Evolutionary conservation across 176 grass and related monocot genomes (phyloP).

Genomic region (Urochloa ruziziensis): DNA sequence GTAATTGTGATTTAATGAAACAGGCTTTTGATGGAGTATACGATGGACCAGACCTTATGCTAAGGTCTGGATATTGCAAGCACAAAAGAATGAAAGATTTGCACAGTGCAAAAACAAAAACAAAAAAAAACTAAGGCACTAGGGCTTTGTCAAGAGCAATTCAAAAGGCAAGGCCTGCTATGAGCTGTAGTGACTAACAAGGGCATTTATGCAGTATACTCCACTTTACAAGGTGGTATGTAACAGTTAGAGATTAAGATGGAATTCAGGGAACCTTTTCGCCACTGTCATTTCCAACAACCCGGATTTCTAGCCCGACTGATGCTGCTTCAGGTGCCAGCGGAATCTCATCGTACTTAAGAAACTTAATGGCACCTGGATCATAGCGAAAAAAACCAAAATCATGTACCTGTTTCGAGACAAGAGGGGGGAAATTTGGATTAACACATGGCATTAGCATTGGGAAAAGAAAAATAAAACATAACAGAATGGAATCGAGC

Average conservation of each 20-base stretch:
- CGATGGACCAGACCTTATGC: background rate
- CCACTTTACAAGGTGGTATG: background rate
- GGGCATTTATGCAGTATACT: background rate
- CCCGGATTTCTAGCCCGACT: constrained; percentile 95
- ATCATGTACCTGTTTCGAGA: constrained; percentile 91
- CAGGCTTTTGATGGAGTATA: background rate
- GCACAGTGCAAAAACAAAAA: background rate
- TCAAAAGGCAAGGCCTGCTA: background rate
- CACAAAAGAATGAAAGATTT: background rate
- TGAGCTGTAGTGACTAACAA: background rate
- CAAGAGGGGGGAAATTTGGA: background rate
- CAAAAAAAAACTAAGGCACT: background rate
- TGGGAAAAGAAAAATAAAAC: background rate
- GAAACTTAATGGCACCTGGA: constrained; percentile 91
- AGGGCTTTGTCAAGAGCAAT: background rate
- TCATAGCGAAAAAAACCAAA: constrained; percentile 99
- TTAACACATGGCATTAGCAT: constrained; percentile 28
- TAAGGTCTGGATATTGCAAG: background rate
- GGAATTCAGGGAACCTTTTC: constrained; percentile 64
- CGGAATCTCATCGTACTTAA: constrained; percentile 84
- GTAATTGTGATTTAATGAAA: background rate
- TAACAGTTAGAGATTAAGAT: background rate
- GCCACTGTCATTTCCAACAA: constrained; percentile 97
- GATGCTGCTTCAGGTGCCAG: constrained; percentile 88
- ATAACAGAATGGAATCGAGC: background rate